Conservation (phyloP, 768 basidiomycete species). For the Strobilomyces confusus region DNA sequence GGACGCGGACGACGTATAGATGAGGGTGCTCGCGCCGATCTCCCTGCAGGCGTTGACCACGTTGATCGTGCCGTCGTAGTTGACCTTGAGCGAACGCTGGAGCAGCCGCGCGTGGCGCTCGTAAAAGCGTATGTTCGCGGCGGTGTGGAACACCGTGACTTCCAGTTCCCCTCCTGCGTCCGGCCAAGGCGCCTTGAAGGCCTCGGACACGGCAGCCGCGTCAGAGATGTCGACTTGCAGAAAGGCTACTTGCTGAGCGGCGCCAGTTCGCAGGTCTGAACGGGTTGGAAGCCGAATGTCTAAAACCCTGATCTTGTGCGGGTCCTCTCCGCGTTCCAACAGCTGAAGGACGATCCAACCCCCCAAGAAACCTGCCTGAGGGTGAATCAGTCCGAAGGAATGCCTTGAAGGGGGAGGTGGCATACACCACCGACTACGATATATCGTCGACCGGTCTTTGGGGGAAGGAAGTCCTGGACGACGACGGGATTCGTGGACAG, state of each 20-base stretch:
- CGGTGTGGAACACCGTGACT: conserved; percentile 72
- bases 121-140: conserved; percentile 75
- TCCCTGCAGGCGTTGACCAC: conserved; percentile 54
- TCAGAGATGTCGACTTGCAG: conserved; percentile 57
- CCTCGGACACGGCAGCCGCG: conserved; percentile 46
- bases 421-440: conserved; percentile 73
- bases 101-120: conserved; percentile 55
- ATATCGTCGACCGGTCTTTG: conserved; percentile 69
- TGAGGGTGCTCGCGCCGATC: conserved; percentile 51
- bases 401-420: conserved; percentile 6
- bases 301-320: conserved; percentile 57
- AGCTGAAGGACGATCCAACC: conserved; percentile 75
- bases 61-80: conserved; percentile 65
- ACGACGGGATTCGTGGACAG: conserved; percentile 35
- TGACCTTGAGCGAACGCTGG: conserved; percentile 54
- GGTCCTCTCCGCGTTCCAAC: conserved; percentile 67
- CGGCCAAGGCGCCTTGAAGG: conserved; percentile 66
- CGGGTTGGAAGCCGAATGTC: conserved; percentile 64
- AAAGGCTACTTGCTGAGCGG: conserved; percentile 52
- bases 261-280: conserved; percentile 50
- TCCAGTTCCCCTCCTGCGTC: conserved; percentile 23
- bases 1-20: conserved; percentile 76
- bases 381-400: neutral
- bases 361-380: conserved; percentile 68
- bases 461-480: conserved; percentile 49